Evolutionary conservation across 2,329 filamentous ascomycete species (phyloP).

Genomic region (Tricladium varicosporioides): DNA sequence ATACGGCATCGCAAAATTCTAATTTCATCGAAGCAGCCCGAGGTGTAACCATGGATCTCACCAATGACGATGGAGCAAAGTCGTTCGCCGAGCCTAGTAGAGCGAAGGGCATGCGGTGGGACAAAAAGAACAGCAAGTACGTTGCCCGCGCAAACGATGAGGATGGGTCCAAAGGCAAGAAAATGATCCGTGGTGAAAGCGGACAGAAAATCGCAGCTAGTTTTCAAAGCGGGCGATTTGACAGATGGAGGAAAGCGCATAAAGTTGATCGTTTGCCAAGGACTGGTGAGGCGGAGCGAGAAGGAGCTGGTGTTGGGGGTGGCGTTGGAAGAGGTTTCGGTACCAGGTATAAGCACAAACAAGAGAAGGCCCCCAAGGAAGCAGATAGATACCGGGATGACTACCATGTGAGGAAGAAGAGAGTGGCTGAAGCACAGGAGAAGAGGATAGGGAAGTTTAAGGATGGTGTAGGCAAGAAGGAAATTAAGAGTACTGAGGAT

Average conservation of each 20-base stretch:
- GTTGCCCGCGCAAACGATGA: conserved; percentile 90
- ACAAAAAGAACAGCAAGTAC: conserved; percentile 95
- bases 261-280: conserved; percentile 75
- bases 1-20: conserved; percentile 47
- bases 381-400: conserved; percentile 92
- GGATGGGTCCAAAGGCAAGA: conserved; percentile 73
- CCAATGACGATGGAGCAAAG: conserved; percentile 79
- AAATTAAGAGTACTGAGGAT: conserved; percentile 79
- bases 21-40: conserved; percentile 90
- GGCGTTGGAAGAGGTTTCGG: conserved; percentile 40
- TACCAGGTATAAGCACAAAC: conserved; percentile 78
- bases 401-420: conserved; percentile 87
- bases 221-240: conserved; percentile 92
- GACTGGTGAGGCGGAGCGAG: conserved; percentile 75
- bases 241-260: conserved; percentile 86
- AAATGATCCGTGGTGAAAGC: conserved; percentile 82
- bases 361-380: conserved; percentile 84
- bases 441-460: conserved; percentile 73
- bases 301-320: conserved; percentile 33
- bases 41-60: conserved; percentile 86
- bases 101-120: conserved; percentile 81
- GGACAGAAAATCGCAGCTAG: conserved; percentile 94
- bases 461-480: conserved; percentile 70
- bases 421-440: conserved; percentile 82
- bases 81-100: conserved; percentile 75